Base-by-base conservation (phyloP, 805 yeast species). In the Starmerella gropengiesseri region DNA sequence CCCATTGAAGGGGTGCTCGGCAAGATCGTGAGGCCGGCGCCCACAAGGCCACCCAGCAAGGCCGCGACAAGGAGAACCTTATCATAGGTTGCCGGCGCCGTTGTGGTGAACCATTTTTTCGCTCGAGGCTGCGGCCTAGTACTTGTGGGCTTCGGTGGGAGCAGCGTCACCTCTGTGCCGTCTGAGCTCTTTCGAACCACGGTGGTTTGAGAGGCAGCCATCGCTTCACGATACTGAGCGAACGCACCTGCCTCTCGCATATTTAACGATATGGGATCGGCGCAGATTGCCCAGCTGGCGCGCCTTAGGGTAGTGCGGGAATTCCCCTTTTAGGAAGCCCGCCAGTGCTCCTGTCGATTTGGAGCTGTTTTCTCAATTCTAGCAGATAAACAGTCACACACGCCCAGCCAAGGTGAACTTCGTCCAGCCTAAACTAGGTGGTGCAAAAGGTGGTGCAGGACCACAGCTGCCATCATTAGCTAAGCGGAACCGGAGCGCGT, bases 51-150 rank as follows among this genome's bases (percentile, higher is more conserved):
- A 4, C 68, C 68, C 14, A 64, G 50, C 0, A 31, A 37, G 7
- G 57, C 55, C 3, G 65, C 41, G 2, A 49, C 52, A 4, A 54
- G 19, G 2, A 63, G 59, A 2, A 62, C 61, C 14, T 48, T 41
- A 13, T 57, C 62, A 14, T 42, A 42, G 2, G 55, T 48, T 1
- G 54, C 56, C 5, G 53, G 53, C 6, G 50, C 51, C 4, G 28
- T 25, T n/a, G 54, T 50, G 4, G 41, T 34, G 12, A 50, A 29
- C 40, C 41, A 47, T 19, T 32, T 31, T 8, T 19, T 25, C 13
- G 19, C n/a, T 31, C 34, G 14, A 17, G 13, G 34, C 12, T 9
- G 13, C 14, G 12, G 4, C 11, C 5, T n/a, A 14, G 7, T 20
- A n/a, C n/a, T n/a, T n/a, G n/a, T n/a, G n/a, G n/a, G 18, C 27